A percentile compares a stretch with the other conserved stretches of the same genome.
Conservation (phyloP, 306 rosid genomes). For the Medicago arabica region DNA sequence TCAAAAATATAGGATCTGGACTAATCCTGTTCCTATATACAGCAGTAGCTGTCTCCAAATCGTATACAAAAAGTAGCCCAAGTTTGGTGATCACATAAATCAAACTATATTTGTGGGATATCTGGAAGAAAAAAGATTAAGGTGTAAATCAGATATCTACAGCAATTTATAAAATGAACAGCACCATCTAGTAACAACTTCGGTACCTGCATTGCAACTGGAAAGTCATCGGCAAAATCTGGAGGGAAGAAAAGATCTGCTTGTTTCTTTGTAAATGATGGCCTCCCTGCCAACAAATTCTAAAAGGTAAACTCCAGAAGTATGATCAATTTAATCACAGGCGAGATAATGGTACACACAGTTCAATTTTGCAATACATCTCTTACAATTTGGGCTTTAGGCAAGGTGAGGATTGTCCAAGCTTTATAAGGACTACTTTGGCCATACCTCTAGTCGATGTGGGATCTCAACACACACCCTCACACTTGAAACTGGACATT, state of each 20-base stretch:
- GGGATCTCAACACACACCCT: neutral
- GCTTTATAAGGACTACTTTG: conserved; percentile 5
- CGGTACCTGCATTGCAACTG: conserved; percentile 97
- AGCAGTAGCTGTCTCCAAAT: conserved; percentile 98
- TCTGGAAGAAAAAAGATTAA: conserved; percentile 56
- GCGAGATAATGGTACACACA: conserved; percentile 13
- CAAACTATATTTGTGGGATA: conserved; percentile 94
- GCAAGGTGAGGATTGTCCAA: neutral
- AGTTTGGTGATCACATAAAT: conserved; percentile 99
- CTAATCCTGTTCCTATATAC: conserved; percentile 98
- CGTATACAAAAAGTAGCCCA: conserved; percentile 95
- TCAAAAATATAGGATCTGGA: conserved; percentile 98
- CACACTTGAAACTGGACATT: neutral
- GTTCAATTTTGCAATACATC: conserved; percentile 35
- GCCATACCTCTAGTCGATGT: neutral
- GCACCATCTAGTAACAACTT: conserved; percentile 32
- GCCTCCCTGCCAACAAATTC: conserved; percentile 72
- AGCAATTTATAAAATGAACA: conserved; percentile 10
- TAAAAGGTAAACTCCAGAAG: conserved; percentile 36
- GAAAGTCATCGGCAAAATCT: conserved; percentile 98
- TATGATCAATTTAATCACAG: conserved; percentile 27
- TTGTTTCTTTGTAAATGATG: conserved; percentile 96
- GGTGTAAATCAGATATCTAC: conserved; percentile 37
- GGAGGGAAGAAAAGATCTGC: conserved; percentile 99
- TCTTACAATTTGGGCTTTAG: neutral